Evolutionary conservation across 176 grass and related monocot genomes (phyloP).

Genomic region (Eleusine coracana): DNA sequence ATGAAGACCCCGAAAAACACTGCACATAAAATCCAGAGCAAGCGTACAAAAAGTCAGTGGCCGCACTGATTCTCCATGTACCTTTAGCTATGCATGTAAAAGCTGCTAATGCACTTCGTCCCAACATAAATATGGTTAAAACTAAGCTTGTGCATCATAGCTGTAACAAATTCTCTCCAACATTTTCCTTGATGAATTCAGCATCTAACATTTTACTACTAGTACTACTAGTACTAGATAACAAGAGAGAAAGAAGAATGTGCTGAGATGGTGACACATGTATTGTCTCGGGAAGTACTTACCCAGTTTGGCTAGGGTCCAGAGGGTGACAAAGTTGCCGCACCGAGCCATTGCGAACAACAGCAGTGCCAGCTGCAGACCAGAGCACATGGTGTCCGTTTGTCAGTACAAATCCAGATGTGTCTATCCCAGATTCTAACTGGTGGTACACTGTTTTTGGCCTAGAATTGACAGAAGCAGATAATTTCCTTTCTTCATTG

Average conservation of each 20-base stretch:
- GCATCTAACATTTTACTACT: background rate
- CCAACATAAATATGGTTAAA: constrained; percentile 12
- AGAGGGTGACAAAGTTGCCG: constrained; percentile 78
- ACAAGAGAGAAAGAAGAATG: background rate
- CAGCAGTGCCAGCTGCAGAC: constrained; percentile 76
- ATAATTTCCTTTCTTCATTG: background rate
- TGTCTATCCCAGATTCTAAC: constrained; percentile 6
- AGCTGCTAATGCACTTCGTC: constrained; percentile 30
- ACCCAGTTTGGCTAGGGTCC: constrained; percentile 85
- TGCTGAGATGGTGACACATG: background rate
- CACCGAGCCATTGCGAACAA: constrained; percentile 93
- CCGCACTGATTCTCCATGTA: constrained; percentile 15
- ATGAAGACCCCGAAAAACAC: constrained; percentile 96
- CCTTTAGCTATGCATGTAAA: constrained; percentile 32
- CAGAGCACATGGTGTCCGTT: constrained; percentile 49
- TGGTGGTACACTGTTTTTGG: background rate
- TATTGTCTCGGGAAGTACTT: constrained; percentile 32
- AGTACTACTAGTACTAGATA: too few relatives aligned
- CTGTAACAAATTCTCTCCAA: background rate
- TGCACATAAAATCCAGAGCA: constrained; percentile 48
- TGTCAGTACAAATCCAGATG: constrained; percentile 49
- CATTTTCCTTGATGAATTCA: background rate
- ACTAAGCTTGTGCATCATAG: background rate
- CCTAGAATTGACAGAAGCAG: background rate
- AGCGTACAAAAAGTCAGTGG: constrained; percentile 41